Percentiles rank a stretch among this genome's conserved stretches.
Evolutionary conservation across 345 rosid species (phyloP).

Genomic region (Erucastrum elatum): DNA sequence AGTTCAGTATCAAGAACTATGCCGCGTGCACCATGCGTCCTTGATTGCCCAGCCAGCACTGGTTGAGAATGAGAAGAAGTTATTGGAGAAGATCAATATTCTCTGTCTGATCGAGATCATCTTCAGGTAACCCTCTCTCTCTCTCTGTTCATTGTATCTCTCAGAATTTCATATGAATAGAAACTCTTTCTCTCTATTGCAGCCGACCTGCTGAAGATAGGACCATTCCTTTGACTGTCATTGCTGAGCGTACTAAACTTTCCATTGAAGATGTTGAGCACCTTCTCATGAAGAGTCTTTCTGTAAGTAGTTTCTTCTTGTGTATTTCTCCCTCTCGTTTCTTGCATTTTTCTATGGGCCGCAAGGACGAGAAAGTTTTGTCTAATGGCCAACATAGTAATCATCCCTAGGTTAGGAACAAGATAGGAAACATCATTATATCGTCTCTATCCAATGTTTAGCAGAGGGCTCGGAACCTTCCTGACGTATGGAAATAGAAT

Average conservation of each 20-base stretch:
- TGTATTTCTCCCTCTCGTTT: no score
- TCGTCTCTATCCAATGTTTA: not conserved
- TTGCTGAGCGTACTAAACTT: conserved; percentile 91
- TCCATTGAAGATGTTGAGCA: conserved; percentile 88
- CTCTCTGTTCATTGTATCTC: conserved; percentile 4
- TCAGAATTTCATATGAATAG: not conserved
- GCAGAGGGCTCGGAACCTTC: not conserved
- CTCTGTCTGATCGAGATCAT: conserved; percentile 97
- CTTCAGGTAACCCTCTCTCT: conserved; percentile 79
- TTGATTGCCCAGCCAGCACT: conserved; percentile 90
- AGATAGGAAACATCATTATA: not conserved
- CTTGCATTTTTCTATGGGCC: not conserved
- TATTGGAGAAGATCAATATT: conserved; percentile 93
- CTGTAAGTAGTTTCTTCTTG: conserved; percentile 60
- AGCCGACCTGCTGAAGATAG: conserved; percentile 99
- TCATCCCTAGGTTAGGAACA: not conserved
- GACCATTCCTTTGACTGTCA: conserved; percentile 77
- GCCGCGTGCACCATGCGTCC: conserved; percentile 79
- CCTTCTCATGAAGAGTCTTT: conserved; percentile 96
- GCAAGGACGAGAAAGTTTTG: not conserved
- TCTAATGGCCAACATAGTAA: not conserved
- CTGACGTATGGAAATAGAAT: not conserved
- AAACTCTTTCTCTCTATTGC: conserved; percentile 19
- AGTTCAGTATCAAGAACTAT: conserved; percentile 79
- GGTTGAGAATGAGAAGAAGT: conserved; percentile 85